Evolutionary conservation across 2,329 filamentous ascomycete genomes (phyloP), one percentile per base, ranked within the genome.

Genomic region (Penicillium brevicompactum): DNA sequence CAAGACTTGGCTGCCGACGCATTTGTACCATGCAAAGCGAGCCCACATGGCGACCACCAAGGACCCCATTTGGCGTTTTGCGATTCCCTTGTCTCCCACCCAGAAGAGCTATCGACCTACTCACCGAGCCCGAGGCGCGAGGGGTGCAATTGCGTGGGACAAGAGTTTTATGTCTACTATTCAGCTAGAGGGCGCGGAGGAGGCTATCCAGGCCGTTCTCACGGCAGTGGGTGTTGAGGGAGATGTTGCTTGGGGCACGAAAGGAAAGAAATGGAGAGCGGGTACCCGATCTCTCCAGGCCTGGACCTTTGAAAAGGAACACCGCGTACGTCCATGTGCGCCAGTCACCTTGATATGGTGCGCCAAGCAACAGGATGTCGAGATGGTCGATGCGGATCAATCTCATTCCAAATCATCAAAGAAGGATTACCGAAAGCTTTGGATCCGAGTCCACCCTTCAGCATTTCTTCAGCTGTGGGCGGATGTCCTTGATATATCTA

Each of bases 1-100:
- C 72, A 97, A 97, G 78, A 92, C 90, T 2, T 97, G 93, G 91
- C 80, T 99, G 14, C 94, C 94, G 0, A 97, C 94, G 6, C 94
- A 99, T 72, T 77, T 95, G 61, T 99, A 90, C 84, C 92, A 96
- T 74, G 87, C 93, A 2, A 99, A 99, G 74, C 82, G 94, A 56
- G 91, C 94, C 21, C 89, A 84, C 57, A 95, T 99, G 90, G 92
- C 92, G 0, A 82, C 85, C 7, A 88, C 90, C 0, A 87, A 84
- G 46, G 82, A 88, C 43, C 88, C 91, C 3, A 75, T 94, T n/a
- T 99, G 94, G 94, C 84, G 92, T 40, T 96, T 97, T 73, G 86
- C 91, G 1, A 78, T 97, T 22, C 91, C 92, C 0, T 73, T 96
- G 60, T 91, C 90, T 4, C 91, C 93, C 0, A 95, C 89, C 27